A percentile compares a stretch with the other conserved stretches of the same genome.
Evolutionary conservation across 371 early-diverging fungal species (phyloP).

Genomic region (Haplosporangium sp.): DNA sequence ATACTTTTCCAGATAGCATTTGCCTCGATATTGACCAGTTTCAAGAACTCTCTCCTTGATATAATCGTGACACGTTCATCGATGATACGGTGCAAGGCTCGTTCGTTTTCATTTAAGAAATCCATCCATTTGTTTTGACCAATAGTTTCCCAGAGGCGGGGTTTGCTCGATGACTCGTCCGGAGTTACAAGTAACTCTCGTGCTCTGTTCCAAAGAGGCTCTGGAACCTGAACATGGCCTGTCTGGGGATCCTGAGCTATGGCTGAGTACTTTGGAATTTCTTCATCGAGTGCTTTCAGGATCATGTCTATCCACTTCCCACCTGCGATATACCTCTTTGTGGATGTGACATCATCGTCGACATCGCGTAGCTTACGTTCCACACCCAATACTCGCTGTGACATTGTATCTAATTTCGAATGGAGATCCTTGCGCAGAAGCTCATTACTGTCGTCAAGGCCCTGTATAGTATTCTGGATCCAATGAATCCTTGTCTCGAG

Average conservation of each 20-base stretch:
- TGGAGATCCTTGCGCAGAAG: neutral
- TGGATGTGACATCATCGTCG: neutral
- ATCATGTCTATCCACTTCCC: conserved; percentile 22
- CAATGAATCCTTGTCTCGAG: conserved; percentile 18
- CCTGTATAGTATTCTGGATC: conserved; percentile 14
- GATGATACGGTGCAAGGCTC: conserved; percentile 6
- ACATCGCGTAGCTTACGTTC: neutral
- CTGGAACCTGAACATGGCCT: conserved; percentile 10
- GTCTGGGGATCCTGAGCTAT: conserved; percentile 12
- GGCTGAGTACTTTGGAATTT: conserved; percentile 18
- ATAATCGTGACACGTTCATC: conserved; percentile 11
- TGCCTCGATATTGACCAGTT: conserved; percentile 19
- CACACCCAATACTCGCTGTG: neutral
- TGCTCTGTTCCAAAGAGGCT: conserved; percentile 19
- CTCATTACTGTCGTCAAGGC: conserved; percentile 4
- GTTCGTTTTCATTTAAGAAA: conserved; percentile 25
- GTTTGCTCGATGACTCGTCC: neutral
- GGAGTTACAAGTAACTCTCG: conserved; percentile 7
- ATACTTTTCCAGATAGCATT: conserved; percentile 16
- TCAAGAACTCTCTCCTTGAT: conserved; percentile 15
- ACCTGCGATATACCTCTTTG: neutral
- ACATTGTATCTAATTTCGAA: neutral
- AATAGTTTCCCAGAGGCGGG: neutral
- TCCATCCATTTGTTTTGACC: conserved; percentile 4
- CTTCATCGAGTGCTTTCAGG: conserved; percentile 4